phyloP scores from a whole-genome alignment of 306 rosid species.

The Cucurbita argyrosperma region DNA sequence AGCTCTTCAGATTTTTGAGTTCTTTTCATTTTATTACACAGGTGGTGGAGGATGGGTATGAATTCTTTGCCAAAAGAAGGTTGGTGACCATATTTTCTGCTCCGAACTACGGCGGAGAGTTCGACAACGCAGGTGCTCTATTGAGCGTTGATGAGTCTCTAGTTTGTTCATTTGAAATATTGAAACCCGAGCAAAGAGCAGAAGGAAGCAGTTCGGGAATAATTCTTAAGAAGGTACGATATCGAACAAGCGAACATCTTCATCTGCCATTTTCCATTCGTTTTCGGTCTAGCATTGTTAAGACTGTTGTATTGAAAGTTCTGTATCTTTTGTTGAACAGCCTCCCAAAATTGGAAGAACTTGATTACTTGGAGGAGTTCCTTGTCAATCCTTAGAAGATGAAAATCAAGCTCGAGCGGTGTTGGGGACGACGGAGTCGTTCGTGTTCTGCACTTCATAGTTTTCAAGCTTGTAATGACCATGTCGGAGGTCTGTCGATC shows the following conservation, averaged over 20 bases:
- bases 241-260: neutral
- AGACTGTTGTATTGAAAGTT: neutral
- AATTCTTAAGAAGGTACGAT: slow-evolving; percentile 36
- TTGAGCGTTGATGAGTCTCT: slow-evolving; percentile 52
- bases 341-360: slow-evolving; percentile 6
- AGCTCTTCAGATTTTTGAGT: neutral
- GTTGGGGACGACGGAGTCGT: neutral
- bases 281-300: neutral
- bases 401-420: neutral
- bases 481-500: neutral
- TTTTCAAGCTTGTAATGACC: neutral
- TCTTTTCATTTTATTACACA: neutral
- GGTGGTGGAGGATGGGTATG: slow-evolving; percentile 79
- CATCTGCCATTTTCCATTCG: neutral
- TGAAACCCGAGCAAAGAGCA: slow-evolving; percentile 37
- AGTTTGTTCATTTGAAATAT: slow-evolving; percentile 54
- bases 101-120: slow-evolving; percentile 68
- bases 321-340: neutral
- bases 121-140: slow-evolving; percentile 59
- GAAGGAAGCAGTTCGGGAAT: slow-evolving; percentile 24
- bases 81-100: slow-evolving; percentile 68
- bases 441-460: neutral
- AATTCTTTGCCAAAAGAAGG: slow-evolving; percentile 50
- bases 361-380: neutral
- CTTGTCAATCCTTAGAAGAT: neutral